Base-by-base conservation (phyloP, 768 basidiomycete genomes). In the Podaxis rugospora region DNA sequence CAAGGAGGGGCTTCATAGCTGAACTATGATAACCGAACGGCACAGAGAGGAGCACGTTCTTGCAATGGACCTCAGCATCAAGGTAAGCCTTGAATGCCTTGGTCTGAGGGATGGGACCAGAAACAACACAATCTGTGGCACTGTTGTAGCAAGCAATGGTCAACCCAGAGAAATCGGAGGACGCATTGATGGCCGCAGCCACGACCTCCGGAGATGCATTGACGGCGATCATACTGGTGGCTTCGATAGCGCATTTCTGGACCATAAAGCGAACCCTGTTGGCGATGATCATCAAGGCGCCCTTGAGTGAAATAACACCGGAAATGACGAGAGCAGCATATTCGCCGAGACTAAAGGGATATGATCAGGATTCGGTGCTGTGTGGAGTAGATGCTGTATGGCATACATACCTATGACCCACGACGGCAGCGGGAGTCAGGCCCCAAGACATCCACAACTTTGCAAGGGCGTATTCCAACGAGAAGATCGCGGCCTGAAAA, bases 401-500 rank as follows among this genome's bases (percentile, higher is more conserved):
- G 35, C 21, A 51, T 35, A n/a, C 56, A 27, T 35, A 90, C 90
- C 90, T 92, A 66, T 91, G 89, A 2, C 90, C 89, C 16, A 86
- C 76, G 13, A 89, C 83, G 0, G 79, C 84, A n/a, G 72, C 65
- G 3, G 89, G 89, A 21, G 66, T 63, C 11, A 91, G 46, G 1
- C 89, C 89, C 88, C 86, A 91, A 5, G 79, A 82, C 36, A 80
- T 80, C 90, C 89, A 92, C 13, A 92, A 61, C 50, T 71, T 74
- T 0, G 83, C 79, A 21, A 92, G 72, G 0, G 85, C 83, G 65
- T 84, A 89, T 66, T 90, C 81, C 7, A 91, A 71, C 0, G 83
- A 72, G 62, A 91, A 82, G 5, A 86, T 74, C 0, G 88, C 82
- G 3, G 77, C 69, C 62, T 88, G 86, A 57, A 75, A 75, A 0